phyloP scores from a whole-genome alignment of 2,329 filamentous ascomycete species.

The Aaosphaeria arxii region DNA sequence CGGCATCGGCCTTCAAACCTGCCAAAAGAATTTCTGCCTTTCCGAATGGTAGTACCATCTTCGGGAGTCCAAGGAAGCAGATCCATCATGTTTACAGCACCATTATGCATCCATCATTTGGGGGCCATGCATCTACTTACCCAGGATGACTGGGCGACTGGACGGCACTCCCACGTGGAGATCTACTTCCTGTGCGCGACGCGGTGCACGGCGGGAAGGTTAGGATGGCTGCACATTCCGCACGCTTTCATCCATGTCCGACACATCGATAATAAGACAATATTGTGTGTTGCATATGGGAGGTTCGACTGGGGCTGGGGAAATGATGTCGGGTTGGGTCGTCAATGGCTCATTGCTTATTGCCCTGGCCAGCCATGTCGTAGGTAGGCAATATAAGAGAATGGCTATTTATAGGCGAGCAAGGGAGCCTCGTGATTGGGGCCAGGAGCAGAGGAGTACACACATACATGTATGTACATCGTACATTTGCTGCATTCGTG shows the following conservation, averaged over 20 bases:
- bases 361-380: slow-evolving; percentile 29
- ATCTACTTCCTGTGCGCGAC: slow-evolving; percentile 24
- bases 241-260: neutral
- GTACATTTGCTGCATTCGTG: too few species aligned
- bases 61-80: too few species aligned
- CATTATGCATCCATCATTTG: too few species aligned
- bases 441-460: slow-evolving; percentile 12
- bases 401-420: slow-evolving; percentile 25
- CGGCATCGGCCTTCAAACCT: neutral
- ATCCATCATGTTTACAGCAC: too few species aligned
- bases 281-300: too few species aligned
- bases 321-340: slow-evolving; percentile 6
- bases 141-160: too few species aligned
- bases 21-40: neutral
- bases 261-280: neutral
- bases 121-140: too few species aligned
- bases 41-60: too few species aligned
- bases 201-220: slow-evolving; percentile 12
- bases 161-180: slow-evolving; percentile 30
- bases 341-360: slow-evolving; percentile 16
- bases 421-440: slow-evolving; percentile 12
- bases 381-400: slow-evolving; percentile 28
- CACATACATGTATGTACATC: too few species aligned
- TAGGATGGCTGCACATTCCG: slow-evolving; percentile 2
- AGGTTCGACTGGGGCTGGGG: too few species aligned